Percentiles rank a stretch among this genome's conserved stretches.
These are phyloP conservation scores for Lagenidium giganteum DNA, from an alignment of 352 stramenopile genomes.

Conservation along the genomic window DNA sequence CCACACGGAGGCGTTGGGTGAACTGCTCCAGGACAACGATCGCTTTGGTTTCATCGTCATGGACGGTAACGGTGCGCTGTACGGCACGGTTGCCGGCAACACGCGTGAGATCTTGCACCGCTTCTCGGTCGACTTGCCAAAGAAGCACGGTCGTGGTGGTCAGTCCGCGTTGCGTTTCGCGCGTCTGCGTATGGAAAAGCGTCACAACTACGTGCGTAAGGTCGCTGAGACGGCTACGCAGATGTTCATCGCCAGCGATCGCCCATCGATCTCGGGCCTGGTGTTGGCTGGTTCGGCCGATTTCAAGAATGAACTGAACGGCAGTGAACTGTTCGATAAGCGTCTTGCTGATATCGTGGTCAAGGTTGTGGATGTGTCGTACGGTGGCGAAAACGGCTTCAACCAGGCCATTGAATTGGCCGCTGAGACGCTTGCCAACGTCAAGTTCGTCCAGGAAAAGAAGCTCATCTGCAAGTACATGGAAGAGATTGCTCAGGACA, in stretches of 20 bases:
- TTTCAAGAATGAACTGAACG: conserved; percentile 98
- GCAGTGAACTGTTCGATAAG: conserved; percentile 97
- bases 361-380: conserved; percentile 99
- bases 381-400: conserved; percentile 99
- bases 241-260: conserved; percentile 98
- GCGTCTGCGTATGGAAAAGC: conserved; percentile 98
- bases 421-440: conserved; percentile 96
- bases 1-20: conserved; percentile 97
- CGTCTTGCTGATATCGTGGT: conserved; percentile 94
- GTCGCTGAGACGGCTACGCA: conserved; percentile 97
- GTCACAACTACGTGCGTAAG: conserved; percentile 99
- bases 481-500: conserved; percentile 99
- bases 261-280: conserved; percentile 96
- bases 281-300: conserved; percentile 98
- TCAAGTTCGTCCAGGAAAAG: conserved; percentile 99
- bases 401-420: conserved; percentile 99
- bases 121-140: conserved; percentile 97
- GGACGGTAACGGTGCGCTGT: conserved; percentile 99
- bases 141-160: conserved; percentile 99
- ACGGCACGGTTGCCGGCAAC: conserved; percentile 95
- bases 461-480: conserved; percentile 99
- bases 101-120: conserved; percentile 93
- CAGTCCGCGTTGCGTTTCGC: conserved; percentile 99
- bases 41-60: conserved; percentile 99
- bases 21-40: conserved; percentile 99